phyloP scores from a whole-genome alignment of 345 rosid genomes.

The Turritis glabra region DNA sequence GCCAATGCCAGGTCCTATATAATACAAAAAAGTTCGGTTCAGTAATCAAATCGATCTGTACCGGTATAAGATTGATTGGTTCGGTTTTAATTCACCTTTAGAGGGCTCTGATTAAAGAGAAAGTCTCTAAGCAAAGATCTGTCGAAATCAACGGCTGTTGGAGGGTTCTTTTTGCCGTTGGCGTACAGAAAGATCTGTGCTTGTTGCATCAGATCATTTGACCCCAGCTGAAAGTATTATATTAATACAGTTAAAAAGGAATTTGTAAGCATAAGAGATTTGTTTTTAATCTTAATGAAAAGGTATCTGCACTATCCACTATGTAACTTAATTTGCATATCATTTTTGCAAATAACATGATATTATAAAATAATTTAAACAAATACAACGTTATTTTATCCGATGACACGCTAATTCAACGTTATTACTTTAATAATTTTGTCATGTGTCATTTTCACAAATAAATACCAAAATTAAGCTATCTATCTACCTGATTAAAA shows the following conservation, averaged over 20 bases:
- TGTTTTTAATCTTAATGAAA: no score
- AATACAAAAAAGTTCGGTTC: constrained; percentile 4
- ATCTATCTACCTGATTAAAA: neutral
- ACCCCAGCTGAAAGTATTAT: constrained; percentile 52
- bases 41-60: constrained; percentile 16
- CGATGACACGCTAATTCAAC: neutral
- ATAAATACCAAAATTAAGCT: neutral
- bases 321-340: no score
- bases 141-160: constrained; percentile 91
- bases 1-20: constrained; percentile 97
- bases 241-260: neutral
- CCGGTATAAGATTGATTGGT: neutral
- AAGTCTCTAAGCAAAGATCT: constrained; percentile 71
- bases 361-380: no score
- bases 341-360: no score
- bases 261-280: neutral
- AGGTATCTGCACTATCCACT: no score
- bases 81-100: constrained; percentile 52
- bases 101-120: constrained; percentile 78
- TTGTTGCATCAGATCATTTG: constrained; percentile 71
- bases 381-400: neutral
- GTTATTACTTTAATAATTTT: no score
- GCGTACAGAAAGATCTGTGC: constrained; percentile 81
- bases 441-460: neutral
- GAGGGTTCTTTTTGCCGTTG: constrained; percentile 77